Percentiles rank a stretch among this genome's conserved stretches.
phyloP scores from a whole-genome alignment of 257 asterid species.

The Leptodermis oblonga region DNA sequence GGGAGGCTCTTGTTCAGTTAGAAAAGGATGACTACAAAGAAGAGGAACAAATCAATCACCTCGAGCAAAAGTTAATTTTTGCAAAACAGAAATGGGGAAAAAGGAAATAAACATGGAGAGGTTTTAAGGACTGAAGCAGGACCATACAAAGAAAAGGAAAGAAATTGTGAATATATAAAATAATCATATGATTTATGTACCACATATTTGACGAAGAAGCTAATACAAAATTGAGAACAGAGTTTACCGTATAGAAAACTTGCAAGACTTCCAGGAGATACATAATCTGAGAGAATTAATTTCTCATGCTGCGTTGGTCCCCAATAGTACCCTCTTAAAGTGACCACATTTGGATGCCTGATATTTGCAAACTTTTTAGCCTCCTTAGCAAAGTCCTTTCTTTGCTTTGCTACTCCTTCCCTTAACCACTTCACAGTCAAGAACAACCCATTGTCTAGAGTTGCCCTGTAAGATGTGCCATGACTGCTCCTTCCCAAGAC shows the following conservation, averaged over 20 bases:
- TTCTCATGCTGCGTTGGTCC: conserved; percentile 98
- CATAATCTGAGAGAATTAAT: conserved; percentile 91
- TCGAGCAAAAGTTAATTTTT: not conserved
- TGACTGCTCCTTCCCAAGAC: conserved; percentile 97
- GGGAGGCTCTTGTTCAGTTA: no score
- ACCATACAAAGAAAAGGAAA: not conserved
- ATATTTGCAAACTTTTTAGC: conserved; percentile 93
- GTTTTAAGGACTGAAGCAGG: not conserved
- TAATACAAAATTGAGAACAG: conserved; percentile 2
- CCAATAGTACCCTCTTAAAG: conserved; percentile 97
- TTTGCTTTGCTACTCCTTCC: conserved; percentile 96
- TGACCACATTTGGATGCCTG: conserved; percentile 93
- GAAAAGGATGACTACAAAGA: no score
- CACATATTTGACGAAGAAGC: not conserved
- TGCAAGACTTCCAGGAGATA: conserved; percentile 92
- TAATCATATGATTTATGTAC: no score
- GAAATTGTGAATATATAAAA: no score
- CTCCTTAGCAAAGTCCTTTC: conserved; percentile 93
- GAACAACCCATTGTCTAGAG: conserved; percentile 74
- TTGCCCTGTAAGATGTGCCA: conserved; percentile 87
- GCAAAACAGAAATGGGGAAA: not conserved
- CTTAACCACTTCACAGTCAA: conserved; percentile 97
- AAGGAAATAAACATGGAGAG: not conserved
- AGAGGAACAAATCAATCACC: no score
- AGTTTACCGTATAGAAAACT: conserved; percentile 78